Evolutionary conservation across 1,284 basidiomycete species (phyloP), one percentile per base, ranked within the genome.

Genomic region (Leucoagaricus sp.): DNA sequence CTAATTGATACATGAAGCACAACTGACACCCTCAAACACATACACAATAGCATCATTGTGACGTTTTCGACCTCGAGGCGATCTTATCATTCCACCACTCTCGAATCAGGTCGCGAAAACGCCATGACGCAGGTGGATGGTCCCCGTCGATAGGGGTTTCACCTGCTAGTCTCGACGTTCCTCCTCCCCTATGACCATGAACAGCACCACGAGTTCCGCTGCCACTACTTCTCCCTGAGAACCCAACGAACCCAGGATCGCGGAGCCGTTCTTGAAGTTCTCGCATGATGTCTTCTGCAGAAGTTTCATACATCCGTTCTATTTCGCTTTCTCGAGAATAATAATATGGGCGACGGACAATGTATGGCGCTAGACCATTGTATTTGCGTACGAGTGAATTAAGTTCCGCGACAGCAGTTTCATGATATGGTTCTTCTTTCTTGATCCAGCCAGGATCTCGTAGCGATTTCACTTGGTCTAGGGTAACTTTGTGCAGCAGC

Each of bases 381-480:
- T 93, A 91, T 71, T 87, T 85, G 51, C 89, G 76, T 31, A 93
- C 85, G 6, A 89, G 73, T 9, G 82, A 76, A 71, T 95, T 94
- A 29, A 94, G 72, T 62, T 92, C 85, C 25, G 76, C 78, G 38
- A 95, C 65, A 17, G 86, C 87, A 2, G 81, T 76, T 33, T 86
- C 80, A 67, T 94, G 92, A 65, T 92, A 94, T 26, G 77, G 73
- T 21, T 70, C 66, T 67, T 96, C 92, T 47, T 83, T 79, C 9
- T 71, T 70, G 64, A 90, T 84, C 94, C 94, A 96, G 47, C 84
- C 85, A 1, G 68, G 61, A 68, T 96, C 93, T 3, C 86, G 82
- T 58, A 87, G 75, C 0, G 72, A 64, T 21, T 70, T 69, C 19
- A 83, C 72, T 17, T 81, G 72, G 6, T 66, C 65, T 5, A 79